These are phyloP conservation scores for Tricholomella constricta DNA, from an alignment of 768 basidiomycete genomes.

Conservation along the genomic window DNA sequence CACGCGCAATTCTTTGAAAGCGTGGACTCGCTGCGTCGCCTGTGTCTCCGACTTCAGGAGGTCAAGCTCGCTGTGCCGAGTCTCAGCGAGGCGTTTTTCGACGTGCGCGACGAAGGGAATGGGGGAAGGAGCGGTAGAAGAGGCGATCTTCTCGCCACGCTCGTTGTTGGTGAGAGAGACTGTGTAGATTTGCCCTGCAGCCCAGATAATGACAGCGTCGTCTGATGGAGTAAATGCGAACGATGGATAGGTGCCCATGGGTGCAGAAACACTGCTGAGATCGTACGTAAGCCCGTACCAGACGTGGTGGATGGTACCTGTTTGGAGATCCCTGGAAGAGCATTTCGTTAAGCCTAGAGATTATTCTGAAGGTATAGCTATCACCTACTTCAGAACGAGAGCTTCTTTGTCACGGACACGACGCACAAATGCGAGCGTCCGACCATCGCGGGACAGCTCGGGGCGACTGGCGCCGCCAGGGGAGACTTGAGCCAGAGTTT, in stretches of 20 bases:
- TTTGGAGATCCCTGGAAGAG: slow-evolving; percentile 56
- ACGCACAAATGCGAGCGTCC: slow-evolving; percentile 74
- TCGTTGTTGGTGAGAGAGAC: slow-evolving; percentile 57
- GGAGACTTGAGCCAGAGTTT: slow-evolving; percentile 52
- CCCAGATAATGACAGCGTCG: slow-evolving; percentile 70
- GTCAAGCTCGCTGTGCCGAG: slow-evolving; percentile 49
- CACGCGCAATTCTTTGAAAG: slow-evolving; percentile 62
- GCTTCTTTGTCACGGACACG: slow-evolving; percentile 74
- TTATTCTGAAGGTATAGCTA: background rate
- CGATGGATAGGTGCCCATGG: slow-evolving; percentile 80
- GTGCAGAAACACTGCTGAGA: slow-evolving; percentile 61
- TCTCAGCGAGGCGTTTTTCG: slow-evolving; percentile 65
- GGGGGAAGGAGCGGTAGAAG: slow-evolving; percentile 40
- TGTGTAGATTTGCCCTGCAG: slow-evolving; percentile 66
- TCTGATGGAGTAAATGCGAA: slow-evolving; percentile 67
- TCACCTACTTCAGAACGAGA: slow-evolving; percentile 67
- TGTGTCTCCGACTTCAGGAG: slow-evolving; percentile 55
- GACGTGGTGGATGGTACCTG: slow-evolving; percentile 63
- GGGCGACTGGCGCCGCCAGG: slow-evolving; percentile 78
- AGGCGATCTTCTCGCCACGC: slow-evolving; percentile 52
- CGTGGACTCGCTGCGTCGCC: slow-evolving; percentile 55
- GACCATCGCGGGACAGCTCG: slow-evolving; percentile 66
- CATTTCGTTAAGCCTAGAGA: background rate
- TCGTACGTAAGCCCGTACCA: slow-evolving; percentile 76
- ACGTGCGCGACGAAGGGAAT: slow-evolving; percentile 66